These are phyloP conservation scores for Ophiocordyceps camponoti-rufipedis DNA, from an alignment of 2,329 filamentous ascomycete species.

Conservation along the genomic window DNA sequence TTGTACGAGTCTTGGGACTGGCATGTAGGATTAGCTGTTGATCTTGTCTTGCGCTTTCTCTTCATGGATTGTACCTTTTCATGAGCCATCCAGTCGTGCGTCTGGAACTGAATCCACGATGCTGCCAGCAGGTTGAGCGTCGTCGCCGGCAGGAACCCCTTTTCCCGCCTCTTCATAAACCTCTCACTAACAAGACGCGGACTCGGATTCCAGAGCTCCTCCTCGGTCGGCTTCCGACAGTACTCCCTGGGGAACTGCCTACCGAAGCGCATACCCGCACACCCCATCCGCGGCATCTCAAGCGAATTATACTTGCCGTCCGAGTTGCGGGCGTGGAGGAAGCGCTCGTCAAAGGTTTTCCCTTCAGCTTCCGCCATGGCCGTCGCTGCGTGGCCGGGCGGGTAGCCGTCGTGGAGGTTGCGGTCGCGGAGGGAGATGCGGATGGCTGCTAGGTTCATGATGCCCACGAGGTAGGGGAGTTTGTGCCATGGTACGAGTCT, in stretches of 20 bases:
- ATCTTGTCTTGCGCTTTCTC: too few species aligned
- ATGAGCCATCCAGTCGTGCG: constrained; percentile 1
- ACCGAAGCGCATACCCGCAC: neutral
- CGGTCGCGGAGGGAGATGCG: neutral
- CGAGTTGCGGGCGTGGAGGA: neutral
- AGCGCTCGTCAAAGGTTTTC: neutral
- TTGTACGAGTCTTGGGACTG: neutral
- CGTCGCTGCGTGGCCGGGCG: neutral
- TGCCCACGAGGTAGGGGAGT: neutral
- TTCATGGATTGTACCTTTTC: neutral
- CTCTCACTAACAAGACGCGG: neutral
- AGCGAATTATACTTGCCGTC: constrained; percentile 1
- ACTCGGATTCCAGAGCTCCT: constrained; percentile 1
- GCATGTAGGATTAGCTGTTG: too few species aligned
- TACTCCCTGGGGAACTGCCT: constrained; percentile 1
- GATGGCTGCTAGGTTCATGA: neutral
- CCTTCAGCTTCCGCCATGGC: neutral
- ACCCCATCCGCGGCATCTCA: neutral
- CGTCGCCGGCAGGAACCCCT: neutral
- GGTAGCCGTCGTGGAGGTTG: constrained; percentile 1
- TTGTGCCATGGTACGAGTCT: neutral
- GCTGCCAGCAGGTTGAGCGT: neutral
- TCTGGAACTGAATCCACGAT: constrained; percentile 1
- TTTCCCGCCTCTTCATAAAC: neutral
- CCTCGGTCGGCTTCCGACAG: neutral